These are phyloP conservation scores for Miamiensis avidus DNA, from an alignment of 169 alveolate genomes.

Conservation along the genomic window DNA sequence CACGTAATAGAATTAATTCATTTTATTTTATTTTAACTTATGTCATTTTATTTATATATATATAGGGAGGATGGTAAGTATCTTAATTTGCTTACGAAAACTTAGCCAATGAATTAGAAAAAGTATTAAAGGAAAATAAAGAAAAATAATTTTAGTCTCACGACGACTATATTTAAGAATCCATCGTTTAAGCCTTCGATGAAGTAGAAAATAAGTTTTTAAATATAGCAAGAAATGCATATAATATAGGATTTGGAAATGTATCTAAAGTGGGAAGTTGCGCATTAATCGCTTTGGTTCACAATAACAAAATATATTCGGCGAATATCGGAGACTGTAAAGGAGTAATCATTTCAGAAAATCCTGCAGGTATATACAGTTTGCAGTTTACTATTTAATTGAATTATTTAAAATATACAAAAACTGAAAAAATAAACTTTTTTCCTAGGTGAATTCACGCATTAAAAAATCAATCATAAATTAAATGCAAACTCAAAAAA, in stretches of 20 bases:
- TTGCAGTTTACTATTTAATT: background rate
- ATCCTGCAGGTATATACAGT: slow-evolving; percentile 37
- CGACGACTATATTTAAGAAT: slow-evolving; percentile 43
- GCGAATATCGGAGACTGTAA: slow-evolving; percentile 87
- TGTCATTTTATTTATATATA: too few relatives aligned
- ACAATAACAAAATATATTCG: slow-evolving; percentile 61
- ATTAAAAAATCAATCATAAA: slow-evolving; percentile 58
- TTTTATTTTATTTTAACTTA: too few relatives aligned
- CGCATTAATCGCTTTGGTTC: slow-evolving; percentile 66
- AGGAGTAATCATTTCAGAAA: slow-evolving; percentile 65
- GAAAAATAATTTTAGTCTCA: slow-evolving; percentile 9
- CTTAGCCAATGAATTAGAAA: slow-evolving; percentile 51
- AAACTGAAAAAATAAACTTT: background rate
- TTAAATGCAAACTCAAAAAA: slow-evolving; percentile 60
- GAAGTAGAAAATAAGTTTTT: slow-evolving; percentile 67
- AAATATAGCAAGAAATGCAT: slow-evolving; percentile 53
- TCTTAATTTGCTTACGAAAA: slow-evolving; percentile 64
- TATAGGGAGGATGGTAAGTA: slow-evolving; percentile 65
- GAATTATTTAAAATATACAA: background rate
- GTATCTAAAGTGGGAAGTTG: slow-evolving; percentile 77
- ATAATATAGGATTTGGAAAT: slow-evolving; percentile 55
- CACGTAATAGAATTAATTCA: slow-evolving; percentile 42
- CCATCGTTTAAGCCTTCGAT: slow-evolving; percentile 63
- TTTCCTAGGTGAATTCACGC: slow-evolving; percentile 10
- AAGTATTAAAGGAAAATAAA: slow-evolving; percentile 36